Percentiles rank a stretch among this genome's conserved stretches.
These are phyloP conservation scores for Leccinum arenicola DNA, from an alignment of 768 basidiomycete species.

Conservation along the genomic window DNA sequence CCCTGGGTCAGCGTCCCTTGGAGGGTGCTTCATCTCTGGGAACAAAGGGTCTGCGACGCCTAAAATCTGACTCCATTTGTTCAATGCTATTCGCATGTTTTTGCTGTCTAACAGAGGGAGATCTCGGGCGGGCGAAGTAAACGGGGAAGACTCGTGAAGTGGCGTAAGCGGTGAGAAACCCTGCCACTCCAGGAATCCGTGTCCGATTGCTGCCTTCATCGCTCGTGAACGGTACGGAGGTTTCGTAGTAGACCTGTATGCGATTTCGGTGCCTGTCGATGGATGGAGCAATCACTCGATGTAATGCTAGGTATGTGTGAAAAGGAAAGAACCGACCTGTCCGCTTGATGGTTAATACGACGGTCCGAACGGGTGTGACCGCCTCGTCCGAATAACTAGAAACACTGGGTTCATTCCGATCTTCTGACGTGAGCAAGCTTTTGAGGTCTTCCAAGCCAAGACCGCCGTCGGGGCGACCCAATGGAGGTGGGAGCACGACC, in stretches of 20 bases:
- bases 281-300: neutral
- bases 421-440: slow-evolving; percentile 23
- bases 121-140: slow-evolving; percentile 15
- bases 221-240: slow-evolving; percentile 29
- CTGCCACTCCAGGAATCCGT: slow-evolving; percentile 33
- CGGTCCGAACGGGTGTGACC: slow-evolving; percentile 6
- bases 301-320: neutral
- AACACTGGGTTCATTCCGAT: neutral
- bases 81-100: slow-evolving; percentile 31
- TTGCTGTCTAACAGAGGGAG: slow-evolving; percentile 16
- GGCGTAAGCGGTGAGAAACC: slow-evolving; percentile 31
- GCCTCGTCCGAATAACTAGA: slow-evolving; percentile 6
- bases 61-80: slow-evolving; percentile 35
- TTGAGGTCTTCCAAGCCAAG: slow-evolving; percentile 32
- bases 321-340: slow-evolving; percentile 20
- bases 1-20: slow-evolving; percentile 2
- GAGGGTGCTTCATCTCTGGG: slow-evolving; percentile 25
- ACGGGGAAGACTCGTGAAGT: slow-evolving; percentile 30
- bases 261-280: slow-evolving; percentile 16
- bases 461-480: slow-evolving; percentile 30
- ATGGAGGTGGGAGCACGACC: slow-evolving; percentile 27
- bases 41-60: slow-evolving; percentile 31
- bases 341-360: slow-evolving; percentile 20
- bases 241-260: slow-evolving; percentile 20
- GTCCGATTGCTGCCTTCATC: slow-evolving; percentile 29